A percentile compares a stretch with the other conserved stretches of the same genome.
Conservation (phyloP, 1,284 basidiomycete species). For the Cutaneotrichosporon spelunceum region DNA sequence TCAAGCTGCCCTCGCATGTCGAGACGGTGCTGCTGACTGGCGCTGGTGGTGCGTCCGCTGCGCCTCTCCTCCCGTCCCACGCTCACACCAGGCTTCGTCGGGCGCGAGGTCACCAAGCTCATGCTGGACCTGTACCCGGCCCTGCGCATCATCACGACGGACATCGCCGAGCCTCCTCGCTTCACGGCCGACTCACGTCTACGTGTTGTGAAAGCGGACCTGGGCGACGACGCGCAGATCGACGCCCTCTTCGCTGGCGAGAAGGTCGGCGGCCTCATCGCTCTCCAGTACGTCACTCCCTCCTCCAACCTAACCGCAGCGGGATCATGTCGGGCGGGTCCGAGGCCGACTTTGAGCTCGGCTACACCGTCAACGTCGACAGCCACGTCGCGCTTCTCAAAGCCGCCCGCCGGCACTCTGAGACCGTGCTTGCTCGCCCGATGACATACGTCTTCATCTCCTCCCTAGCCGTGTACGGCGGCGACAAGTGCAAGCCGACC, state of each 20-base stretch:
- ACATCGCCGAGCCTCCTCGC: constrained; percentile 57
- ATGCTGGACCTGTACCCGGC: constrained; percentile 54
- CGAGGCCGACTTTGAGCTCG: constrained; percentile 63
- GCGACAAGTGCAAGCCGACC: constrained; percentile 55
- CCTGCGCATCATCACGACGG: constrained; percentile 58
- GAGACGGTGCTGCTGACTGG: constrained; percentile 60
- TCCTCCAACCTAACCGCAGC: constrained; percentile 30
- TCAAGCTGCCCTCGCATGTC: constrained; percentile 49
- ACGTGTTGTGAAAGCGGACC: constrained; percentile 55
- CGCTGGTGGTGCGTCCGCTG: constrained; percentile 53
- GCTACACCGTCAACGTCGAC: constrained; percentile 61
- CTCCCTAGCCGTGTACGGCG: constrained; percentile 64
- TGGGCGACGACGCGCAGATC: constrained; percentile 55
- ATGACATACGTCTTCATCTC: constrained; percentile 63
- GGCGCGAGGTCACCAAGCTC: constrained; percentile 48
- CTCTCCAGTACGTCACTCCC: constrained; percentile 50
- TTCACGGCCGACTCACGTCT: constrained; percentile 50
- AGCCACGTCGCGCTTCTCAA: constrained; percentile 59
- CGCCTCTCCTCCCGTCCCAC: background rate
- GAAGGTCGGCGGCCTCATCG: constrained; percentile 48
- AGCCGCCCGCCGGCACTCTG: constrained; percentile 53
- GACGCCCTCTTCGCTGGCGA: constrained; percentile 52
- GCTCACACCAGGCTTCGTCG: constrained; percentile 46
- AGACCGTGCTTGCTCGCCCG: constrained; percentile 32
- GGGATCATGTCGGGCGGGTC: constrained; percentile 68